Evolutionary conservation across 345 rosid genomes (phyloP).

Genomic region (Eucalyptus pauciflora): DNA sequence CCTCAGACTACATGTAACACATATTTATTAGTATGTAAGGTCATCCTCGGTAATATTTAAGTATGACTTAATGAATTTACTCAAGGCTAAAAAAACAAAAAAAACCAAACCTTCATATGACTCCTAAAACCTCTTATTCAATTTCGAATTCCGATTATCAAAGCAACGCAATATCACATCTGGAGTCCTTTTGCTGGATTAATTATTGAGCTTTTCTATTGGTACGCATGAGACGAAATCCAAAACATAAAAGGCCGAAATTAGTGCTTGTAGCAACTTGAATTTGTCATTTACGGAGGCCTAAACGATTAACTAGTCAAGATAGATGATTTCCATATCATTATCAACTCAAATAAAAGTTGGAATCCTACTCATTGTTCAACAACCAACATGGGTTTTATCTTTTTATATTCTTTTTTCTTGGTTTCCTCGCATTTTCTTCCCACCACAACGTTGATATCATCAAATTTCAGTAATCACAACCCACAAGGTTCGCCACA

Average conservation of each 20-base stretch:
- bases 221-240: background rate
- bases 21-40: background rate
- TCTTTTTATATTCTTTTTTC: background rate
- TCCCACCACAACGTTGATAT: background rate
- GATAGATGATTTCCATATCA: slow-evolving; percentile 36
- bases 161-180: background rate
- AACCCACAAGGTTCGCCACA: slow-evolving; percentile 78
- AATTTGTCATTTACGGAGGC: background rate
- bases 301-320: background rate
- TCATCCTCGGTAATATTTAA: background rate
- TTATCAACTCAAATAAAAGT: slow-evolving; percentile 32
- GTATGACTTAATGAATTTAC: background rate
- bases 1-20: background rate
- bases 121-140: background rate
- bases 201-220: background rate
- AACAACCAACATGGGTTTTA: slow-evolving; percentile 16
- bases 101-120: background rate
- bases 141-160: background rate
- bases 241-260: background rate
- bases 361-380: slow-evolving; percentile 67
- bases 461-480: slow-evolving; percentile 20
- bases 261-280: background rate
- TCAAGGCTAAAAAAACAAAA: background rate
- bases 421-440: background rate
- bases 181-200: background rate